A percentile compares a stretch with the other conserved stretches of the same genome.
Evolutionary conservation across 169 alveolate species (phyloP).

Genomic region (Theileria annulata): DNA sequence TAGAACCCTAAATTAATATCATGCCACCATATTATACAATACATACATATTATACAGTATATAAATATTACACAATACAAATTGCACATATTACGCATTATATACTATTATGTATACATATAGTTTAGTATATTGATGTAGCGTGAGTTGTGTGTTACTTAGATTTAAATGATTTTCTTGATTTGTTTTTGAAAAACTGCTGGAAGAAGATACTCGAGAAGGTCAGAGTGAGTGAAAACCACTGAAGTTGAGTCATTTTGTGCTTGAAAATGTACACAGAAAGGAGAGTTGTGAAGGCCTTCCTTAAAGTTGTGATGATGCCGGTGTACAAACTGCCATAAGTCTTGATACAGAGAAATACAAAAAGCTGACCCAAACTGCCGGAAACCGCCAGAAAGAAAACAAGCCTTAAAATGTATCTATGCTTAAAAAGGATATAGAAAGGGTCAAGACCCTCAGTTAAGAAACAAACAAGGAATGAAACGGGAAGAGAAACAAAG

Average conservation of each 20-base stretch:
- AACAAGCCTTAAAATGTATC: conserved; percentile 47
- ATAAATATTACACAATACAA: neutral
- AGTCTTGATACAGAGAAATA: conserved; percentile 79
- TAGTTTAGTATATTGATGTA: neutral
- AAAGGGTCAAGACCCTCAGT: conserved; percentile 83
- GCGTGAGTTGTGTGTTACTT: neutral
- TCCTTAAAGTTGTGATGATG: conserved; percentile 85
- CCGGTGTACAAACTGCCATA: conserved; percentile 88
- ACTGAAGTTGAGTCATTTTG: conserved; percentile 76
- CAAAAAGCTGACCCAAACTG: conserved; percentile 86
- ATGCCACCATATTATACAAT: neutral
- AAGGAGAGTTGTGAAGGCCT: conserved; percentile 83
- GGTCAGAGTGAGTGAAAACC: conserved; percentile 80
- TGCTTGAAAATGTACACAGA: conserved; percentile 85
- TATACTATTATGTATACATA: neutral
- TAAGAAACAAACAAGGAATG: conserved; percentile 66
- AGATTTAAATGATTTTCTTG: conserved; percentile 15
- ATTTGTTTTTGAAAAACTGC: conserved; percentile 64
- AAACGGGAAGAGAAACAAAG: conserved; percentile 74
- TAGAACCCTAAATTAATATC: conserved; percentile 14
- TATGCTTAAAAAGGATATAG: conserved; percentile 60
- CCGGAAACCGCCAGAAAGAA: conserved; percentile 79
- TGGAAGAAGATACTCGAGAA: conserved; percentile 79
- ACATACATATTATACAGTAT: neutral
- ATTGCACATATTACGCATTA: neutral